These are phyloP conservation scores for Mycena rebaudengoi DNA, from an alignment of 768 basidiomycete genomes.

Conservation along the genomic window DNA sequence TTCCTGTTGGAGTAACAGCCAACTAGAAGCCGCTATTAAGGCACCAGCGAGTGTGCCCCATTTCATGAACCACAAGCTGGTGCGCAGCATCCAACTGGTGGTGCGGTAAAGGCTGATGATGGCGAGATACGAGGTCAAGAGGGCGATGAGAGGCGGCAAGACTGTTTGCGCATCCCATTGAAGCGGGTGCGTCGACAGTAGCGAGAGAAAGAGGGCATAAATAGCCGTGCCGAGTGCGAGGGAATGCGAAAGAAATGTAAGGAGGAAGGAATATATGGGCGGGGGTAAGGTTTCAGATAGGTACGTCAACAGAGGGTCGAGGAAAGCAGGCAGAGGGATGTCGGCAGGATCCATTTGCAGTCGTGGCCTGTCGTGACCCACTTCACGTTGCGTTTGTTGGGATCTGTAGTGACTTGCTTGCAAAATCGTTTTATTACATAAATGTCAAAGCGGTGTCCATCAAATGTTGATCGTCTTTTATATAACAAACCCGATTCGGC, in stretches of 20 bases:
- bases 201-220: slow-evolving; percentile 53
- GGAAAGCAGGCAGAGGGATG: slow-evolving; percentile 52
- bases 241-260: slow-evolving; percentile 60
- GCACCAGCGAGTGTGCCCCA: slow-evolving; percentile 73
- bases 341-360: no score
- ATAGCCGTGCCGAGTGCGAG: slow-evolving; percentile 60
- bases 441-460: no score
- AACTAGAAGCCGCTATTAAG: slow-evolving; percentile 63
- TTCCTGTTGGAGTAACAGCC: slow-evolving; percentile 52
- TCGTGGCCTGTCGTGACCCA: no score
- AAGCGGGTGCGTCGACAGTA: slow-evolving; percentile 59
- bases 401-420: neutral
- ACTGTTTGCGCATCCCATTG: slow-evolving; percentile 75
- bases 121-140: slow-evolving; percentile 79
- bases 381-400: neutral
- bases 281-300: slow-evolving; percentile 63
- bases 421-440: no score
- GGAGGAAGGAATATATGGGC: slow-evolving; percentile 60
- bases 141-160: slow-evolving; percentile 76
- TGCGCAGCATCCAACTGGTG: slow-evolving; percentile 76
- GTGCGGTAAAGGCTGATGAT: slow-evolving; percentile 83
- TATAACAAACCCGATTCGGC: no score
- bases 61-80: slow-evolving; percentile 74
- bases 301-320: slow-evolving; percentile 64
- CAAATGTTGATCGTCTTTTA: no score